Percentiles rank a stretch among this genome's conserved stretches.
Evolutionary conservation across 257 asterid genomes (phyloP).

Genomic region (Rhazya stricta): DNA sequence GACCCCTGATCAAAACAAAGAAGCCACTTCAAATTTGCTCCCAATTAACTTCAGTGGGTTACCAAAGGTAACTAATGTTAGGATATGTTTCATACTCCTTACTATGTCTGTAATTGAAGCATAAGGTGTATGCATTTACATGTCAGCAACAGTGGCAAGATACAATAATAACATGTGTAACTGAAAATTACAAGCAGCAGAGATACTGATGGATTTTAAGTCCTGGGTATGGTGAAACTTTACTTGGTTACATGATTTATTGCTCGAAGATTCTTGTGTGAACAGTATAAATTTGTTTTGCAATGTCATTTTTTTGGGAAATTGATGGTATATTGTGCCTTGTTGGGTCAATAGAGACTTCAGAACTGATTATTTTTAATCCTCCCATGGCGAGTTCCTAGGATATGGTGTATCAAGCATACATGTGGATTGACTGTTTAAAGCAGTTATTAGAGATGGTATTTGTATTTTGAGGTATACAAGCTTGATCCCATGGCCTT

Average conservation of each 20-base stretch:
- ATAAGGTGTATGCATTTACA: not conserved
- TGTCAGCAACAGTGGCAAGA: not conserved
- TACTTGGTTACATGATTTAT: not conserved
- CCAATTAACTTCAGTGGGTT: conserved; percentile 60
- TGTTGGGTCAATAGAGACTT: not conserved
- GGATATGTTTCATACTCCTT: not conserved
- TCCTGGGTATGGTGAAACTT: not conserved
- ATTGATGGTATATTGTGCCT: not conserved
- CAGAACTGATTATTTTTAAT: not conserved
- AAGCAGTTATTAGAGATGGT: not conserved
- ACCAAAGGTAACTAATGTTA: conserved; percentile 42
- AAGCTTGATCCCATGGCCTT: not conserved
- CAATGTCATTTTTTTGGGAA: not conserved
- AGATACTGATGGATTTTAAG: not conserved
- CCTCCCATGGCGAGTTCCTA: not conserved
- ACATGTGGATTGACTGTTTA: not conserved
- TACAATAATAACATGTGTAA: not conserved
- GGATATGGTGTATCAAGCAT: not conserved
- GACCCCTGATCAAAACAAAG: conserved; percentile 56
- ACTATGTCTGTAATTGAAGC: not conserved
- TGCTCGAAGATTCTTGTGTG: not conserved
- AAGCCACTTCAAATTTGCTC: conserved; percentile 56
- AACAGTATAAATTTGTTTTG: not conserved
- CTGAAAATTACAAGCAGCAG: not conserved
- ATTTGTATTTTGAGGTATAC: not conserved